Base-by-base conservation (phyloP, 345 rosid genomes). In the Isatis tinctoria region DNA sequence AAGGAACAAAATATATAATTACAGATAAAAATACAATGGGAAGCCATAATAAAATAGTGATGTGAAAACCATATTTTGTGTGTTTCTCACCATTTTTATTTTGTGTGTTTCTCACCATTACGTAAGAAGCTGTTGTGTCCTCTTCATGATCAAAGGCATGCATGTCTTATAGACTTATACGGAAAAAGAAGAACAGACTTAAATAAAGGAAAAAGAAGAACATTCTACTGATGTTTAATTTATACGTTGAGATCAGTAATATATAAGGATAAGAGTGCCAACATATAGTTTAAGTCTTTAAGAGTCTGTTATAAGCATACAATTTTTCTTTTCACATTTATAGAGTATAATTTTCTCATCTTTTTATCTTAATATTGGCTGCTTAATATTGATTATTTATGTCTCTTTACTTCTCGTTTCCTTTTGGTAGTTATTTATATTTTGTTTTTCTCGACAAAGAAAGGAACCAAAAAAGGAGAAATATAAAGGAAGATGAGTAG, bases 41-140 rank as follows among this genome's bases (percentile, higher is more conserved):
- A 16, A 27, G 12, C 39, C 7, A 27, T 27, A 11, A 28, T 22
- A 35, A 22, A 17, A 16, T 2, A 8, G 7, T n/a, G 51, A 48
- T n/a, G 18, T 11, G 33, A n/a, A 32, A 70, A 47, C 60, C 48
- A 47, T 10, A 24, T 47, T 22, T 30, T 22, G 26, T 59, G 32
- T 59, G 62, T 49, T 56, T 62, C 22, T 61, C 12, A 40, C 33
- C 11, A 62, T 28, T 51, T 26, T n/a, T 10, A 24, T 47, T 22
- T 30, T 22, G 26, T 59, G 32, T 59, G 62, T 49, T 56, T 62
- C 22, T 61, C 12, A 40, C 33, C 11, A 62, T 28, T 51, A 70
- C 71, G 45, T 30, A 76, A 36, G 76, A 65, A 65, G 80, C 60
- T 71, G 73, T 58, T 70, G 3, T 76, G 72, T 76, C 80, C 22